Base-by-base conservation (phyloP, 2,329 filamentous ascomycete genomes). In the Furcasterigmium furcatum region DNA sequence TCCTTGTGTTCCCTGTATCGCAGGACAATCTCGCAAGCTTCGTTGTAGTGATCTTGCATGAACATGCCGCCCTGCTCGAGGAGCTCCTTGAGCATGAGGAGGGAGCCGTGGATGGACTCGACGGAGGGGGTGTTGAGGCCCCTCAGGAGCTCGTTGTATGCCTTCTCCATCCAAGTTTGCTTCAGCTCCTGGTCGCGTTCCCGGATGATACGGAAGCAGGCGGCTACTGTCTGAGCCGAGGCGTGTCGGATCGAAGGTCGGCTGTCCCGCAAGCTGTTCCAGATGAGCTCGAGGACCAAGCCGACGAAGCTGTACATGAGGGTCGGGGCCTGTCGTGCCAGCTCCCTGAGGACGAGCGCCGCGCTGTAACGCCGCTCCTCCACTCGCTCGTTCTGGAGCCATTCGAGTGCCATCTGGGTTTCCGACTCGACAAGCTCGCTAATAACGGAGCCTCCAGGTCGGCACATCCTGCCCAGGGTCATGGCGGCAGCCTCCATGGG, bases 31-130 rank as follows among this genome's bases (percentile, higher is more conserved):
- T 99, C 94, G 63, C 92, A 97, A 10, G 90, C 86, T 56, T 95
- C 89, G 47, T 86, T 82, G 65, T 97, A 99, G 61, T 91, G 84
- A 32, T 91, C 88, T 58, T 96, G 91, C 94, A 99, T 97, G 66
- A 95, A 99, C 92, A 99, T 99, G 56, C 91, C 91, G 44, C 94
- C 94, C 63, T 96, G 92, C 52, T 94, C 82, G 16, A 99, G 81
- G 40, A 99, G 79, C 68, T 97, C 92, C 64, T 92, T 95, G 58
- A 97, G 78, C 2, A 95, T 91, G 18, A 99, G 77, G 34, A 99
- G 77, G 2, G 92, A 96, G n/a, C 90, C 94, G 62, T 99, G 95
- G 35, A 95, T 86, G 48, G 84, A 87, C 64, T 99, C 94, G 45
- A 95, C 79, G 16, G 89, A 90, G 56, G 84, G 87, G 42, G 85